These are phyloP conservation scores for Trichocomaceae sp. DNA, from an alignment of 2,329 filamentous ascomycete species.

Conservation along the genomic window DNA sequence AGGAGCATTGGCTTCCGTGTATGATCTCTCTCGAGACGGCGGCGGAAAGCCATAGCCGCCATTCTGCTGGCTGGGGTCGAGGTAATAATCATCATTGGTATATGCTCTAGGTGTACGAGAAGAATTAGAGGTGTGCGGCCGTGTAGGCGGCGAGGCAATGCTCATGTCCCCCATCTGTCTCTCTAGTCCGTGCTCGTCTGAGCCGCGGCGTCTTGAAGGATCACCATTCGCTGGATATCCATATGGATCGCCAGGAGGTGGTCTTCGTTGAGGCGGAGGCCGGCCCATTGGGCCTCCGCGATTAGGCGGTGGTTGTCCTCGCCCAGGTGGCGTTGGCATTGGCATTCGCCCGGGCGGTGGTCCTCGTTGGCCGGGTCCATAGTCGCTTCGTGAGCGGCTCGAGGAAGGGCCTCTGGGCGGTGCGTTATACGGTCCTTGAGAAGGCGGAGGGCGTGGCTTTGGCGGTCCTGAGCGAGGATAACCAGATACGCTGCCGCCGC, in stretches of 20 bases:
- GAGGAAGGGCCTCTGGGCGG: slow-evolving; percentile 1
- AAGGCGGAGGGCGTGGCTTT: slow-evolving; percentile 9
- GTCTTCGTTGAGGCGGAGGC: slow-evolving; percentile 25
- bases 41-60: slow-evolving; percentile 11
- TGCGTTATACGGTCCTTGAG: slow-evolving; percentile 3
- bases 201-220: slow-evolving; percentile 28
- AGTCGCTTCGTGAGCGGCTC: neutral
- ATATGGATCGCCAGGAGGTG: slow-evolving; percentile 29
- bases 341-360: neutral
- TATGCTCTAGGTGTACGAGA: slow-evolving; percentile 25
- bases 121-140: slow-evolving; percentile 36
- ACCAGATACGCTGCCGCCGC: neutral
- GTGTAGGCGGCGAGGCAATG: slow-evolving; percentile 22
- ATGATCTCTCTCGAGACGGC: slow-evolving; percentile 20
- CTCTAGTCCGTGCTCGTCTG: slow-evolving; percentile 29
- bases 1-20: slow-evolving; percentile 22
- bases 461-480: slow-evolving; percentile 4
- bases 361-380: slow-evolving; percentile 10
- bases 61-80: neutral
- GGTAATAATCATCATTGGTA: slow-evolving; percentile 16
- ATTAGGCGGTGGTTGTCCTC: slow-evolving; percentile 9
- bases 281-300: slow-evolving; percentile 17
- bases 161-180: slow-evolving; percentile 36
- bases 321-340: slow-evolving; percentile 9
- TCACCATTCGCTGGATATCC: slow-evolving; percentile 21